Base-by-base conservation (phyloP, 306 rosid genomes). In the Medicago lupulina region DNA sequence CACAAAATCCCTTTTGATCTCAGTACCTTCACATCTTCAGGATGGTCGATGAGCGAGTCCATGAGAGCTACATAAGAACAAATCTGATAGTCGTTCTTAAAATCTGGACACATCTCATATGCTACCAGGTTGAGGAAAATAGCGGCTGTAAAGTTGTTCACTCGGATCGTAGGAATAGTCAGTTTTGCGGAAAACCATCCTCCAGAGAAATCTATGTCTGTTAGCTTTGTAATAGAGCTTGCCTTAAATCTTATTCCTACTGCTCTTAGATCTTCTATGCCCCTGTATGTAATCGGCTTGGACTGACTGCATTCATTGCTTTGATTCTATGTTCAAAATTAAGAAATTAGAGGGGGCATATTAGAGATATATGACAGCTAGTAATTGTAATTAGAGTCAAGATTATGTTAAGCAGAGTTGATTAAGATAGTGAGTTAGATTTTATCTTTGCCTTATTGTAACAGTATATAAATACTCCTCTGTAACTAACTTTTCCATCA, bases 71-170 rank as follows among this genome's bases (percentile, higher is more conserved):
- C 19, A 5, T 39, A 88, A 1, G 82, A 81, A 75, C 76, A 54
- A 8, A 81, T 71, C 7, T 14, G 86, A 2, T 67, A 81, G 2
- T 85, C 19, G 3, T 84, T 83, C 6, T 12, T 0, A 65, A 78
- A 72, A 71, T 79, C 89, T 0, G 81, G 83, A 54, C 88, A 81
- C 86, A 83, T 80, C 62, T 74, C 79, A 8, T 61, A 74, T 1
- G 79, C 28, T 23, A 23, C 2, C 2, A 23, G 28, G 28, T 23
- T 23, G 2, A 23, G 28, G 2, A 23, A 23, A 47, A 58, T 73
- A 0, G 76, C 41, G 9, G 63, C 73, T 39, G 63, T 71, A 4
- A 38, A 44, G 17, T 82, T 79, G 10, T 82, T 75, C 21, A 71
- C 71, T 1, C 36, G 19, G 0, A 76, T 59, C 21, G 38, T 43